phyloP scores from a whole-genome alignment of 345 rosid species.

The Populus alba region DNA sequence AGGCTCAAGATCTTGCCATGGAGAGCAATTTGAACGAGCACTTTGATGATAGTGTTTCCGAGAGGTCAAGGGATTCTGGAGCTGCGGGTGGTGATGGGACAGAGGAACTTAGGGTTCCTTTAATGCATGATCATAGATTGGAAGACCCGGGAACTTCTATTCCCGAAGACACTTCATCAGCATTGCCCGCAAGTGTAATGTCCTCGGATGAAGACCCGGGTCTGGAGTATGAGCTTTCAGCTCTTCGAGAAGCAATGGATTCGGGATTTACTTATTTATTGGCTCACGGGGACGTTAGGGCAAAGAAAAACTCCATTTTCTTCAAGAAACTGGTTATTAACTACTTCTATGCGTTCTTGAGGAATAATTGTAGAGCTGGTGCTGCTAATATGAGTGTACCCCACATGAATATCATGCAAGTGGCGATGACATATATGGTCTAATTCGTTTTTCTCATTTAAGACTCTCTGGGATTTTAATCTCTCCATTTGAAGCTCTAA shows the following conservation, averaged over 20 bases:
- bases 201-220: slow-evolving; percentile 64
- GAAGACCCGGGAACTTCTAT: slow-evolving; percentile 33
- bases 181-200: slow-evolving; percentile 52
- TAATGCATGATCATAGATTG: slow-evolving; percentile 45
- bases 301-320: slow-evolving; percentile 73
- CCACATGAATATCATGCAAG: slow-evolving; percentile 82
- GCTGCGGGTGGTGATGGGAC: neutral
- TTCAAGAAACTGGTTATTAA: slow-evolving; percentile 85
- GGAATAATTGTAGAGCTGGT: slow-evolving; percentile 84
- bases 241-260: slow-evolving; percentile 73
- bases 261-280: slow-evolving; percentile 84
- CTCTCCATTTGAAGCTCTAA: neutral
- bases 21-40: slow-evolving; percentile 52
- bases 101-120: slow-evolving; percentile 63
- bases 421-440: slow-evolving; percentile 88
- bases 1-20: slow-evolving; percentile 74
- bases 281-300: slow-evolving; percentile 75
- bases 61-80: slow-evolving; percentile 30
- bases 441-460: slow-evolving; percentile 16
- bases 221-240: slow-evolving; percentile 78
- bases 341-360: slow-evolving; percentile 80
- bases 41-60: slow-evolving; percentile 45
- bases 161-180: slow-evolving; percentile 28
- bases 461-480: neutral
- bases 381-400: slow-evolving; percentile 81